Percentiles rank a stretch among this genome's conserved stretches.
Evolutionary conservation across 2,329 filamentous ascomycete genomes (phyloP).

Genomic region (Chrysoporthe austroafricana): DNA sequence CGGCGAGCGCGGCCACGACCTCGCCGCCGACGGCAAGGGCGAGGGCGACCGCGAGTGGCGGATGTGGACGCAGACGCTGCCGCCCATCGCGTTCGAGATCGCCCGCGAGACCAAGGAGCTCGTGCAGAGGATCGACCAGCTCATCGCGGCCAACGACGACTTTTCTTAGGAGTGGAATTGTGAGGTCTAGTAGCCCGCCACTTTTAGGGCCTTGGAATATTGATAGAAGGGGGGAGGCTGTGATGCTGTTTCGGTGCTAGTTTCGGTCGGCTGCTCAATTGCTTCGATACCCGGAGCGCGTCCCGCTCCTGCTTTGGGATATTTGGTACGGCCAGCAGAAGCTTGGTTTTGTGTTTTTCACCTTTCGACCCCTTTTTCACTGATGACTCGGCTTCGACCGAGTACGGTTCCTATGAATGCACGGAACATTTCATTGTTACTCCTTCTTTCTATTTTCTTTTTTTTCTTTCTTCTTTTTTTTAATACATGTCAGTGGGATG

Average conservation of each 20-base stretch:
- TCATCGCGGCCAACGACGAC: slow-evolving; percentile 34
- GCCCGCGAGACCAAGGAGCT: slow-evolving; percentile 81
- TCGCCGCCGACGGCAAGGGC: slow-evolving; percentile 55
- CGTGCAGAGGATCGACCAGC: slow-evolving; percentile 43
- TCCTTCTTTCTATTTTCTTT: background rate
- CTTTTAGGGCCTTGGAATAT: background rate
- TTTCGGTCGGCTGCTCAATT: background rate
- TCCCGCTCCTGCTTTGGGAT: slow-evolving; percentile 5
- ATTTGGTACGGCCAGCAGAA: background rate
- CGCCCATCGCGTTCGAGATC: slow-evolving; percentile 85
- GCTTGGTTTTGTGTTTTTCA: slow-evolving; percentile 8
- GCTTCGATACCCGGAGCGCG: slow-evolving; percentile 12
- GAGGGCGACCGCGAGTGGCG: slow-evolving; percentile 61
- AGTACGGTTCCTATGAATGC: slow-evolving; percentile 8
- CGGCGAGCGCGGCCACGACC: slow-evolving; percentile 62
- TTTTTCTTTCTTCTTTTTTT: slow-evolving; percentile 15
- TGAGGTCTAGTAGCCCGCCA: slow-evolving; percentile 19
- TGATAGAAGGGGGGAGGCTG: background rate
- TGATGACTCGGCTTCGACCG: background rate
- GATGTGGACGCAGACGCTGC: slow-evolving; percentile 71
- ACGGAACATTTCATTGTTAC: background rate
- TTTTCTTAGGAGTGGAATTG: slow-evolving; percentile 33
- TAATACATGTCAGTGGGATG: slow-evolving; percentile 21
- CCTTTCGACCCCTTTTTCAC: background rate
- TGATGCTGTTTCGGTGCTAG: background rate